Evolutionary conservation across 2,329 filamentous ascomycete species (phyloP), one percentile per base, ranked within the genome.

Genomic region (Fusarium acutatum): DNA sequence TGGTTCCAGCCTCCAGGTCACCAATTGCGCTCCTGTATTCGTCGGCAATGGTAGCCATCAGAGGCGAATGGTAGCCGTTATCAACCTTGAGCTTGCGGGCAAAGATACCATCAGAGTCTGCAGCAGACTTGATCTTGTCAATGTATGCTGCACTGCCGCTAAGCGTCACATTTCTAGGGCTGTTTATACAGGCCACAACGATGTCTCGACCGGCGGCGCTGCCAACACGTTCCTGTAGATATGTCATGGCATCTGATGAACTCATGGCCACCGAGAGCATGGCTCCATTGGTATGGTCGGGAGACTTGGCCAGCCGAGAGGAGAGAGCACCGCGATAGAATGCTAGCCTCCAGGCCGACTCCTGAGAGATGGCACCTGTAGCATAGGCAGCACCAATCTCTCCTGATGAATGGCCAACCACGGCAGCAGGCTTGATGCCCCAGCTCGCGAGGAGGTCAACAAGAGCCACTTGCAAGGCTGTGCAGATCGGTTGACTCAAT

Each of bases 401-500:
- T 5, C 83, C 83, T 10, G 76, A 80, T 2, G 82, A 84, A 52
- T 85, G 83, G 2, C 83, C 83, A 3, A 81, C 69, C 9, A 84
- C 81, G 4, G 78, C 79, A 4, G 70, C 24, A 0, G 82, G 81
- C 0, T 56, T 50, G 12, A 85, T 69, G 0, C 67, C 74, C 70
- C 78, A 80, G 2, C 70, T 78, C 3, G 77, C 66, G 7, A 84
- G 75, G 0, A 84, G 72, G 12, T 85, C 76, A 6, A 81, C 82
- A 6, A 87, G 72, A 1, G 80, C 87, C 5, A 90, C 80, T 71
- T 90, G 88, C 2, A 90, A 46, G 0, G 88, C 87, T 0, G 88
- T 89, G 58, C 85, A 89, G 2, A 88, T 74, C 1, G 88, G 86
- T 69, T 90, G 88, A 0, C 85, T 83, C 28, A 88, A 71, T 7